A percentile compares a stretch with the other conserved stretches of the same genome.
phyloP scores from a whole-genome alignment of 345 rosid genomes.

The Noccaea bulbosa region DNA sequence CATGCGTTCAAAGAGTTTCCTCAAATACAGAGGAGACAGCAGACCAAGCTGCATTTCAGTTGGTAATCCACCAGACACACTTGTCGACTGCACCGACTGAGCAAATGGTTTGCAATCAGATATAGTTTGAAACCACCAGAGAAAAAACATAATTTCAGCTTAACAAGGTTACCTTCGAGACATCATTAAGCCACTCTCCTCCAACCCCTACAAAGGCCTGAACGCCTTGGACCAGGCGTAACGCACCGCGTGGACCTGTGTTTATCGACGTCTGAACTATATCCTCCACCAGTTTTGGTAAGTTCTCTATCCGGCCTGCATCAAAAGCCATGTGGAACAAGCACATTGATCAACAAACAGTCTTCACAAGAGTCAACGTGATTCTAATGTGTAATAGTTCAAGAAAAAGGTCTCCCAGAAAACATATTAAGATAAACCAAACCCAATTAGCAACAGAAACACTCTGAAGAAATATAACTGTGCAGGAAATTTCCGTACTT shows the following conservation, averaged over 20 bases:
- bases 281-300: conserved; percentile 87
- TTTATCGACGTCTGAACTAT: conserved; percentile 84
- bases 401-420: background rate
- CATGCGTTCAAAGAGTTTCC: conserved; percentile 96
- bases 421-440: background rate
- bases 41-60: conserved; percentile 78
- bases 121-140: conserved; percentile 8
- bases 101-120: background rate
- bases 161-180: conserved; percentile 57
- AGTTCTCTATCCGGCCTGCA: conserved; percentile 67
- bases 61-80: conserved; percentile 63
- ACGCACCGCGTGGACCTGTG: conserved; percentile 92
- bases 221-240: conserved; percentile 87
- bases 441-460: background rate
- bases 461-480: background rate
- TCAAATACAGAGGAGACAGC: conserved; percentile 82
- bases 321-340: conserved; percentile 20
- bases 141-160: background rate
- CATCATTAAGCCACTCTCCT: conserved; percentile 87
- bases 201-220: conserved; percentile 92
- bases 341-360: background rate
- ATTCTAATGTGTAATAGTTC: conserved; percentile 5
- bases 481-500: conserved; percentile 46
- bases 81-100: conserved; percentile 56
- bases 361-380: background rate